Conservation (phyloP, 202 grass and related monocot genomes). For the Musa balbisiana region DNA sequence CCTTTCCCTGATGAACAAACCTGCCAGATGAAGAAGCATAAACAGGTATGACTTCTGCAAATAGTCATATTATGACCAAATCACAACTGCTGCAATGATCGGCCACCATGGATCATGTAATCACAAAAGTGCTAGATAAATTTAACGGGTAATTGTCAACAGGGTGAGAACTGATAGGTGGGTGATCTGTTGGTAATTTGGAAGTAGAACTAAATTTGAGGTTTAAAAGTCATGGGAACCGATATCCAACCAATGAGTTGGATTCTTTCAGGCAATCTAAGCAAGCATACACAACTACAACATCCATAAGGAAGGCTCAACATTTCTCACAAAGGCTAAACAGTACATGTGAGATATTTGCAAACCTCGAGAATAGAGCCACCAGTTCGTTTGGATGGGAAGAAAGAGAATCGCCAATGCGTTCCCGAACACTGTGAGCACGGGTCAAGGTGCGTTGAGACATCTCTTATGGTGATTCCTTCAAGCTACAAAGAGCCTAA, state of each 20-base stretch:
- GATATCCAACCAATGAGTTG: background rate
- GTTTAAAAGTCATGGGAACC: too few species aligned
- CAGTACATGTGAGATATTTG: background rate
- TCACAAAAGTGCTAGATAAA: too few species aligned
- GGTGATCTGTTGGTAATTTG: too few species aligned
- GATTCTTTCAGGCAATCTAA: too few species aligned
- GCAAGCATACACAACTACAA: background rate
- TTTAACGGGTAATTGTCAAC: too few species aligned
- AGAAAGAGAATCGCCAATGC: slow-evolving; percentile 11
- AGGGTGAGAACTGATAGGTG: too few species aligned
- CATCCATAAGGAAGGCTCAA: background rate
- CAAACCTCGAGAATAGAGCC: slow-evolving; percentile 14
- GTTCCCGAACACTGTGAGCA: slow-evolving; percentile 10
- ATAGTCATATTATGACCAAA: too few species aligned
- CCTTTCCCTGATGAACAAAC: slow-evolving; percentile 78
- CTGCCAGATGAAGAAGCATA: slow-evolving; percentile 23
- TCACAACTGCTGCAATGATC: background rate
- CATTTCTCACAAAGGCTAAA: too few species aligned
- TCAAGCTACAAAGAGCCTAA: slow-evolving; percentile 9
- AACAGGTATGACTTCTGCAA: background rate
- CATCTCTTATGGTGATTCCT: background rate
- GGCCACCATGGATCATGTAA: too few species aligned
- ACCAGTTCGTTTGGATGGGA: slow-evolving; percentile 18
- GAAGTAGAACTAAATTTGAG: too few species aligned
- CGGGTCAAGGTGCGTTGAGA: slow-evolving; percentile 10